Evolutionary conservation across 2,329 filamentous ascomycete genomes (phyloP), one percentile per base, ranked within the genome.

Genomic region (Penicillium aurantiogriseum): DNA sequence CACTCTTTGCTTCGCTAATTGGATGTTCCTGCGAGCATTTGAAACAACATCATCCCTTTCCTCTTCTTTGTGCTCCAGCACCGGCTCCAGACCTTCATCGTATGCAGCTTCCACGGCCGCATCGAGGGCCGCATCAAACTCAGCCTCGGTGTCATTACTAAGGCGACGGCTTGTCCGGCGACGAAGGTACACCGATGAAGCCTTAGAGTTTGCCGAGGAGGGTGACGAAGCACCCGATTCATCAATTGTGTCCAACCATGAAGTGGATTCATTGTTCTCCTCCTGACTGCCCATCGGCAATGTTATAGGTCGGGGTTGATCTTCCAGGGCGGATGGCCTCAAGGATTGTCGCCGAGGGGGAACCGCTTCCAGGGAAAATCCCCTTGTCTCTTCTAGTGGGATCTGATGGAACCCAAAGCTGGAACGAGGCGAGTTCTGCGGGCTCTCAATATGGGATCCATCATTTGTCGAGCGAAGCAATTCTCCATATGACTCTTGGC

Each of bases 91-190:
- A 0, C 90, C 90, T 61, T 97, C 92, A 71, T 96, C 89, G 72
- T 97, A 99, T 5, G 93, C 94, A 50, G 93, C 93, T 74, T 97
- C 94, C 9, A 97, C 92, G 15, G 94, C 94, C 25, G 92, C 93
- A 76, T 97, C 93, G 43, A 97, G 81, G 4, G 94, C 94, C 9
- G 91, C 92, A 74, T 97, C 92, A 64, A 97, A 96, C 69, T 96
- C 92, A 7, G 90, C 88, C 71, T 96, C 91, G 0, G 91, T 94
- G 31, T 83, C 86, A 44, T 86, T 87, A 62, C 89, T 93, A 3
- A 82, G 71, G 36, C 81, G 81, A 48, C 88, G 85, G 52, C 91
- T 84, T 63, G 89, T 88, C 68, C 88, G 90, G 62, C 88, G 83
- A 60, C 85, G 82, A 47, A 89, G 76, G 43, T 86, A 83, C 57